These are phyloP conservation scores for Aspergillus leporis DNA, from an alignment of 495 filamentous ascomycete species.

Conservation along the genomic window DNA sequence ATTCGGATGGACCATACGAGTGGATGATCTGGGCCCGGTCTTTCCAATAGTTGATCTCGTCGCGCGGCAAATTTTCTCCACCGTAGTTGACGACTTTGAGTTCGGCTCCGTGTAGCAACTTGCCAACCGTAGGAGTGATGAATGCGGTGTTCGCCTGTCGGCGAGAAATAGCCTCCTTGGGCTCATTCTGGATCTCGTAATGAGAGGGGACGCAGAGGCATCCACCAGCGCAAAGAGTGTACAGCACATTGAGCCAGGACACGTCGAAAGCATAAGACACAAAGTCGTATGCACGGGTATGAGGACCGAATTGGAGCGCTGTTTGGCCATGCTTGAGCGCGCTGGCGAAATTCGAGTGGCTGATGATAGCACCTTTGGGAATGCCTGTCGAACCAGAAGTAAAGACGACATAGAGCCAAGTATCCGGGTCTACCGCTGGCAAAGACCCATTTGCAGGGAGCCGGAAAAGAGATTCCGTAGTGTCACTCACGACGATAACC, in stretches of 20 bases:
- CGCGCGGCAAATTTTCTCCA: constrained; percentile 27
- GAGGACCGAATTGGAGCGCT: constrained; percentile 18
- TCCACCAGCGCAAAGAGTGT: constrained; percentile 54
- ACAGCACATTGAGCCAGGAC: constrained; percentile 58
- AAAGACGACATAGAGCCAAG: constrained; percentile 38
- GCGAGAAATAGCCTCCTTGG: constrained; percentile 26
- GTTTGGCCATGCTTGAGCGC: constrained; percentile 13
- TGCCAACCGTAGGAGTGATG: constrained; percentile 34
- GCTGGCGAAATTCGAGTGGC: constrained; percentile 26
- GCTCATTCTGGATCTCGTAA: constrained; percentile 27
- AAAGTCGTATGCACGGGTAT: constrained; percentile 30
- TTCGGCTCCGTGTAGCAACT: constrained; percentile 20
- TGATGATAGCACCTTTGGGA: constrained; percentile 39
- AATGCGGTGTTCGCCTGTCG: constrained; percentile 25
- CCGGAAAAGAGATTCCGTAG: background rate
- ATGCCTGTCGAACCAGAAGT: constrained; percentile 43
- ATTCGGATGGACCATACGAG: constrained; percentile 1
- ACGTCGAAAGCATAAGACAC: constrained; percentile 33
- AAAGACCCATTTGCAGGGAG: constrained; percentile 11
- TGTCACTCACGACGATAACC: background rate
- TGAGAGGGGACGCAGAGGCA: constrained; percentile 59
- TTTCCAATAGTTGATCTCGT: constrained; percentile 3
- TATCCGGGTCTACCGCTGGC: background rate
- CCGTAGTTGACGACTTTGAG: constrained; percentile 24
- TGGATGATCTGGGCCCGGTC: background rate